Conservation (phyloP, 192 early-diverging fungal species). For the Podila epicladia region DNA sequence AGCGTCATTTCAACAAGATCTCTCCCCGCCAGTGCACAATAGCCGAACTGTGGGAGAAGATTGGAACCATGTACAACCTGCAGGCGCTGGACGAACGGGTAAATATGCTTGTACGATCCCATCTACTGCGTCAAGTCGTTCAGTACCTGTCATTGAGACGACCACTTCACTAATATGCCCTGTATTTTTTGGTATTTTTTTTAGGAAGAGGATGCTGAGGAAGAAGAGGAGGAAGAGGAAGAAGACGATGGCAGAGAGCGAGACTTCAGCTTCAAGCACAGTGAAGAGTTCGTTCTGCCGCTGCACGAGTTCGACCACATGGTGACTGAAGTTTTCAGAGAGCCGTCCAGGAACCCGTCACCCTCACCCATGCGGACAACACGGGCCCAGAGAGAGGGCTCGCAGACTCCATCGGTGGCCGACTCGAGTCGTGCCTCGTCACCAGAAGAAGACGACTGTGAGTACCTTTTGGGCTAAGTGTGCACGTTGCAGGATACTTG, state of each 20-base stretch:
- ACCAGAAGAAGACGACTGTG: conserved; percentile 64
- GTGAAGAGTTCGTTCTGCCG: conserved; percentile 60
- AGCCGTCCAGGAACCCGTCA: conserved; percentile 41
- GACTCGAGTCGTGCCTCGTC: conserved; percentile 59
- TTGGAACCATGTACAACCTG: conserved; percentile 56
- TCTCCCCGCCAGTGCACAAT: conserved; percentile 52
- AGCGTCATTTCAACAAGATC: conserved; percentile 57
- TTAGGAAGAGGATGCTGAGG: conserved; percentile 35
- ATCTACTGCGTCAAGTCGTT: background rate
- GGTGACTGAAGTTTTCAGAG: conserved; percentile 54
- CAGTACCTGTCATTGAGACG: background rate
- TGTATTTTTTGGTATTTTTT: conserved; percentile 14
- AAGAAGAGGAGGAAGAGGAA: conserved; percentile 15
- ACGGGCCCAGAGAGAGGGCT: conserved; percentile 50
- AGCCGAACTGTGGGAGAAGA: conserved; percentile 57
- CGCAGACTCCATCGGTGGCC: conserved; percentile 54
- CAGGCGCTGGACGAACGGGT: conserved; percentile 60
- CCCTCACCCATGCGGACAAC: conserved; percentile 51
- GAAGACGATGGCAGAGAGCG: conserved; percentile 1
- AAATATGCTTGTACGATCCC: background rate
- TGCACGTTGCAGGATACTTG: background rate
- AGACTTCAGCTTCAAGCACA: conserved; percentile 41
- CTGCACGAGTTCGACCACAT: conserved; percentile 58
- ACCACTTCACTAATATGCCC: conserved; percentile 45
- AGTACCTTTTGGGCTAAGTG: background rate